Base-by-base conservation (phyloP, 768 basidiomycete species). In the Pisolithus tinctorius region DNA sequence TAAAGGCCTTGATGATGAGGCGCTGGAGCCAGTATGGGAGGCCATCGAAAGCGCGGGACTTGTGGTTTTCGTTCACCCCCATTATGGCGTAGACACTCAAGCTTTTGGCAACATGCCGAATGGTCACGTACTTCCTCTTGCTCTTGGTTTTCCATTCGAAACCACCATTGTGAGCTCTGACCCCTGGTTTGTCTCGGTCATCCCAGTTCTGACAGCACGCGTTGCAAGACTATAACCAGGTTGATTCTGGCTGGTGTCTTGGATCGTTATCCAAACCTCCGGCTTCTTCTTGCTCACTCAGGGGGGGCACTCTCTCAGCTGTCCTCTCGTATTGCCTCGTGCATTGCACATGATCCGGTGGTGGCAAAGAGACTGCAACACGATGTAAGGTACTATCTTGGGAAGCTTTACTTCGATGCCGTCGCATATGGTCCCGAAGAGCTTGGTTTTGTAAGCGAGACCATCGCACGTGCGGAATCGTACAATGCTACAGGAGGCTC, bases 351-450 rank as follows among this genome's bases (percentile, higher is more conserved):
- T 60, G 91, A 94, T 64, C 91, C 91, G 3, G 65, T 83, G 49
- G 87, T 90, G 27, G 81, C 84, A 17, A 77, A 80, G 1, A 74
- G 89, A 39, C 73, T 93, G 40, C 74, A 82, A 62, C 84, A 91
- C 59, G 90, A 94, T 63, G 87, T 87, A 23, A 79, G 92, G 36
- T 88, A 81, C 63, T 93, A 93, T 65, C 72, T 93, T 17, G 86
- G 87, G 0, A 81, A 78, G 64, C 72, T 93, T 14, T 91, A 83
- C 60, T 82, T 84, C 61, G 92, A 93, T 61, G 89, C 91, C 1
- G 88, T 94, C n/a, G 81, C 86, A 6, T 93, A 93, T 66, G 92
- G 91, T 1, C 70, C 88, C 0, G 91, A 91, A 58, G 92, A 93
- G 63, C 73, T 93, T 39, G 82, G 77, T 5, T 90, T 93, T 55